Conservation (phyloP, 495 filamentous ascomycete genomes). For the Xylaria nigripes region DNA sequence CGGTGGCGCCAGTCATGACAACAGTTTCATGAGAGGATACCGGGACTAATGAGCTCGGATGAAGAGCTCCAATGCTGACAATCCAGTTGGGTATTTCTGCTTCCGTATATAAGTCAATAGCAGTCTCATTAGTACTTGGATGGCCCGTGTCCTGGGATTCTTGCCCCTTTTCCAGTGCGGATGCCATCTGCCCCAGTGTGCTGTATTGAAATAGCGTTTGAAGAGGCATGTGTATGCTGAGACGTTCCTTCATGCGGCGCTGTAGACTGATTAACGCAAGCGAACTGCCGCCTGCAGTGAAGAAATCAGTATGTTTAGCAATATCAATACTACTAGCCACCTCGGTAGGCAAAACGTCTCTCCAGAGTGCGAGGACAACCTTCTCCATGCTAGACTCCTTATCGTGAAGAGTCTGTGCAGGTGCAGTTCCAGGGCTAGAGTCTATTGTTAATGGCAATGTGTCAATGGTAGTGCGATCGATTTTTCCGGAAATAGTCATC, state of each 20-base stretch:
- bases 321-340: slow-evolving; percentile 17
- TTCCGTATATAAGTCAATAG: slow-evolving; percentile 18
- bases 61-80: no score
- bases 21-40: not conserved
- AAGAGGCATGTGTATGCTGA: slow-evolving; percentile 11
- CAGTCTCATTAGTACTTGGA: not conserved
- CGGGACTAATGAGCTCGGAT: no score
- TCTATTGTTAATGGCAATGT: not conserved
- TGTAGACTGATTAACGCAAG: slow-evolving; percentile 27
- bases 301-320: slow-evolving; percentile 31
- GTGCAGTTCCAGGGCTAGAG: no score
- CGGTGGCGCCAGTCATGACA: not conserved
- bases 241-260: slow-evolving; percentile 5
- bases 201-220: slow-evolving; percentile 22
- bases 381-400: slow-evolving; percentile 6
- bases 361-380: slow-evolving; percentile 15
- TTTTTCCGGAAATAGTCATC: not conserved
- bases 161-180: slow-evolving; percentile 3
- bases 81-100: slow-evolving; percentile 19
- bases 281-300: slow-evolving; percentile 34
- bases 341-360: not conserved
- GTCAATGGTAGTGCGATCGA: not conserved
- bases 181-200: slow-evolving; percentile 25
- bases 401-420: no score
- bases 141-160: not conserved